Percentiles rank a stretch among this genome's conserved stretches.
Conservation (phyloP, 108 stramenopile genomes). For the Chaetoceros tenuissimus region DNA sequence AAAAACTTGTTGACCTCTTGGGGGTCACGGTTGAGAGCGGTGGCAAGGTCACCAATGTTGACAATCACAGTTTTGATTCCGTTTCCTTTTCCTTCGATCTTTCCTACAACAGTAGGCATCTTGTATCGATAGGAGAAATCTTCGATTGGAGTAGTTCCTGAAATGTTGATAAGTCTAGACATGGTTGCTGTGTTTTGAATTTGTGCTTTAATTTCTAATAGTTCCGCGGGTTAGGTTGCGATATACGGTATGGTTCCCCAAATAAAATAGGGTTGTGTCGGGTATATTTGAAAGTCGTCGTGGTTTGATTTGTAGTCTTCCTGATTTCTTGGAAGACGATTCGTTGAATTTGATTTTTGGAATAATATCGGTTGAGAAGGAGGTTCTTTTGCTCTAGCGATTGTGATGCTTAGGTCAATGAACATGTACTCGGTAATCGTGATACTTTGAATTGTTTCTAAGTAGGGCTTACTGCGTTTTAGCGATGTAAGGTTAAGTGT, state of each 20-base stretch:
- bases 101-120: conserved; percentile 94
- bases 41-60: conserved; percentile 89
- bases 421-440: too few relatives aligned
- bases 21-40: conserved; percentile 80
- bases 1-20: conserved; percentile 96
- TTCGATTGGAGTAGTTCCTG: conserved; percentile 80
- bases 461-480: too few relatives aligned
- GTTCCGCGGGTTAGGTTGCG: not conserved
- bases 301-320: too few relatives aligned
- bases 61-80: conserved; percentile 97
- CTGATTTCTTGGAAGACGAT: too few relatives aligned
- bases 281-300: not conserved
- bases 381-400: too few relatives aligned
- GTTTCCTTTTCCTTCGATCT: conserved; percentile 98
- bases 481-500: too few relatives aligned
- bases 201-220: conserved; percentile 6
- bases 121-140: conserved; percentile 96
- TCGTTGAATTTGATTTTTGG: not conserved
- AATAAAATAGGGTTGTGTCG: not conserved
- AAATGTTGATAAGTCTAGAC: conserved; percentile 82
- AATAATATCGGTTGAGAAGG: too few relatives aligned
- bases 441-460: too few relatives aligned
- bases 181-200: conserved; percentile 50
- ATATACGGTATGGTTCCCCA: not conserved
- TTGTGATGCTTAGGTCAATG: too few relatives aligned